Base-by-base conservation (phyloP, 2,329 filamentous ascomycete genomes). In the Exophiala phaeomuriformis region DNA sequence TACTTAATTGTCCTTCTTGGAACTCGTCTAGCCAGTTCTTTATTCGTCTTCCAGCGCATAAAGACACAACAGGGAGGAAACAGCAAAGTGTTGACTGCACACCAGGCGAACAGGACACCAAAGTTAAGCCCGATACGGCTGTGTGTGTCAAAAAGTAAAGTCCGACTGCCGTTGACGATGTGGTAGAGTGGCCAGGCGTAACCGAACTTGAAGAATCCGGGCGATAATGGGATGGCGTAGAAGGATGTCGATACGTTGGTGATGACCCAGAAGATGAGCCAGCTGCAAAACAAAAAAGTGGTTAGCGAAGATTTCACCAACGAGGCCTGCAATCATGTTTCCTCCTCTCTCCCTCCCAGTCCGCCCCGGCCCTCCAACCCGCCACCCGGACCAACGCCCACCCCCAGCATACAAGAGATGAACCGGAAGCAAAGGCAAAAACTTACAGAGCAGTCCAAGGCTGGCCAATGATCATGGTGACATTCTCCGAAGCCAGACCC, bases 231-330 rank as follows among this genome's bases (percentile, higher is more conserved):
- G 41, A 85, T 69, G 3, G 77, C 68, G 64, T 84, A 81, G 61
- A 85, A 83, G 0, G 74, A 69, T 0, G 80, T 83, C 0, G 75
- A 71, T 0, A 84, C 80, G 61, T 86, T 86, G 4, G 79, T 77
- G 52, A 85, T 82, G 40, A 85, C 80, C 81, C 80, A 84, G 61
- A 83, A 84, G 52, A 85, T 83, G 1, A 86, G 67, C 75, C 82
- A 86, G 0, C 36, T 39, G 10, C 9, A 47, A n/a, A 39, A 6
- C 6, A n/a, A 40, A n/a, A 12, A 8, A 35, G 19, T 9, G 9
- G 32, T 53, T 30, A 44, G 51, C 40, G n/a, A 33, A 40, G 19
- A 19, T 19, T 19, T 19, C 19, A 19, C 19, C 19, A 19, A 19
- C 19, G 19, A 19, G 19, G 19, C 19, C 19, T 19, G 19, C 19